These are phyloP conservation scores for Lactarius deliciosus DNA, from an alignment of 768 basidiomycete species.

Conservation along the genomic window DNA sequence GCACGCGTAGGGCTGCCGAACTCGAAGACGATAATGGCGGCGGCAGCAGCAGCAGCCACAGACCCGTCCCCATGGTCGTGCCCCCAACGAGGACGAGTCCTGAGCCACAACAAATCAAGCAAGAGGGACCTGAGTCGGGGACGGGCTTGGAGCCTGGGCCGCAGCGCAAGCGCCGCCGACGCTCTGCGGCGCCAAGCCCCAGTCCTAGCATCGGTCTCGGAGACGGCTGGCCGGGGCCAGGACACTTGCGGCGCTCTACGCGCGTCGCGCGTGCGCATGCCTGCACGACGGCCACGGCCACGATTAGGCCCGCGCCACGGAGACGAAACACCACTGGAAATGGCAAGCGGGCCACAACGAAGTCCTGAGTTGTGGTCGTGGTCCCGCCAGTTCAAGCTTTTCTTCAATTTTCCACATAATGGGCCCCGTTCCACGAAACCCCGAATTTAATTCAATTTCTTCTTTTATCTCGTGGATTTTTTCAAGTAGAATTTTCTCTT, in stretches of 20 bases:
- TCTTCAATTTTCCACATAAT: not conserved
- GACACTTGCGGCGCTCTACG: constrained; percentile 14
- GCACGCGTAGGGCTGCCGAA: not conserved
- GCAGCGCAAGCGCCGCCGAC: constrained; percentile 17
- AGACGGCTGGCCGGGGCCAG: not conserved
- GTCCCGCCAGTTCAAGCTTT: not conserved
- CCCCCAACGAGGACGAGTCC: not conserved
- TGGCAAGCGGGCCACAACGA: constrained; percentile 1
- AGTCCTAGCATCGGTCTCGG: not conserved
- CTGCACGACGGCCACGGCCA: not conserved
- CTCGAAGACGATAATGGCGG: not conserved
- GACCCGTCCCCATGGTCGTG: not conserved
- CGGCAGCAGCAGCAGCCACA: not conserved
- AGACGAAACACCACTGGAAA: not conserved
- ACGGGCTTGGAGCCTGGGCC: not conserved
- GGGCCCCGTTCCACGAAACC: not conserved
- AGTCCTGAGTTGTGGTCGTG: constrained; percentile 1
- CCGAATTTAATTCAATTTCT: not conserved
- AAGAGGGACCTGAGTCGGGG: not conserved
- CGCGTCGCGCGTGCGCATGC: constrained; percentile 12
- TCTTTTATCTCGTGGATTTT: not conserved
- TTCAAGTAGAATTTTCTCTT: not conserved
- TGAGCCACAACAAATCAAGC: not conserved
- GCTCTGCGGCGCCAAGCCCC: constrained; percentile 1
- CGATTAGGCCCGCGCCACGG: not conserved